Evolutionary conservation across 371 early-diverging fungal species (phyloP), one percentile per base, ranked within the genome.

Genomic region (Mortierella sp.): DNA sequence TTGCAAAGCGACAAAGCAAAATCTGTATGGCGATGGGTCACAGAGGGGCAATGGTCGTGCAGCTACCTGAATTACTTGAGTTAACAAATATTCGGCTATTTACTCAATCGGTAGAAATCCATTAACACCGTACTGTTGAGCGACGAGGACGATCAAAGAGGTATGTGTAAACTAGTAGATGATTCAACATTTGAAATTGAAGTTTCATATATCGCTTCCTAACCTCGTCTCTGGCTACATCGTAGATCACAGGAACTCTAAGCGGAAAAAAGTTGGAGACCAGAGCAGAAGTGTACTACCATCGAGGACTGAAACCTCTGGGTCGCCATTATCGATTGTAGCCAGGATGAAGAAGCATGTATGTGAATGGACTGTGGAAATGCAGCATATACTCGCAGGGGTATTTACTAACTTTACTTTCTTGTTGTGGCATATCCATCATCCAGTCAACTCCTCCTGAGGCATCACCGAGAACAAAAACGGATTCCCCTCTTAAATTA

Each of bases 81-180:
- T n/a, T 57, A 34, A 57, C 32, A 4, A n/a, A 31, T n/a, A 17
- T 43, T 15, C 17, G 43, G 17, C 43, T 3, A 9, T n/a, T 19
- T 31, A 28, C 23, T 37, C 22, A 63, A 32, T n/a, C 5, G 12
- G n/a, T 68, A 70, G 70, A 70, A 59, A 49, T n/a, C 66, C 0
- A 7, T 32, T 0, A 64, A 66, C 2, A 31, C 56, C 47, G 61
- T 70, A 8, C 29, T 70, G n/a, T 54, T 70, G 35, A 70, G 76
- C 35, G 76, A 75, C 35, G 76, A 73, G 53, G 73, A 75, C 45
- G 75, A 75, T 8, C 49, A 63, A 28, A 64, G 53, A 69, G 75
- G 75, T 75, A 59, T 9, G 35, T 35, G 5, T 22, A 34, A 22
- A 22, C n/a, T 22, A 6, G 10, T 3, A 31, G 35, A 17, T 12